Base-by-base conservation (phyloP, 2,329 filamentous ascomycete genomes). In the Stemphylium beticola region DNA sequence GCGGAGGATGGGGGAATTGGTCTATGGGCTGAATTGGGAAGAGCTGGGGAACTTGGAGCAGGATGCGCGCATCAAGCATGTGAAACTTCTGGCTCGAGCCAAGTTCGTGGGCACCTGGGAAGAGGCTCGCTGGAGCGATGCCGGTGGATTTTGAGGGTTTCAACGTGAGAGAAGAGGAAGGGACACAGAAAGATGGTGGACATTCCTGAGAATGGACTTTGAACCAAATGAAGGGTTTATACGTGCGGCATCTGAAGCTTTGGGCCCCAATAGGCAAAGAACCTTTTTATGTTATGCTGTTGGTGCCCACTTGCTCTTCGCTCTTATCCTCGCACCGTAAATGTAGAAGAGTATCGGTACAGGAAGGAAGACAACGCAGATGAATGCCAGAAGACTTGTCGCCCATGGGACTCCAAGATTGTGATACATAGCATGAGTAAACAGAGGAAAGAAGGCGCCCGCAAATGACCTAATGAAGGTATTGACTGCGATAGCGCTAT, bases 391-490 rank as follows among this genome's bases (percentile, higher is more conserved):
- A 18, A 75, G 38, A 49, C 62, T 70, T 1, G 63, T 69, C 2
- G 74, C 74, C 72, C 73, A 76, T 3, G 66, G 55, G 7, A 75
- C 72, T 1, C 71, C 74, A 1, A 76, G 55, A 1, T 62, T 72
- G 2, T 63, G 60, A 32, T 74, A 76, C 78, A 91, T 78, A 36
- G 74, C 72, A 8, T 65, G 72, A 2, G 80, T 78, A 52, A 83
- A 82, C 1, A 83, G 68, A 1, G 82, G 81, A 43, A 83, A 82
- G 26, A 76, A 78, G 0, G 79, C 81, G 0, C 80, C 82, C 49
- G 82, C 80, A 0, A 77, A 61, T 14, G 76, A 80, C 11, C 82
- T 72, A 12, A 83, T 64, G 50, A 83, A 82, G 0, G 81, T 82
- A 64, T 81, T 82, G 0, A 80, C 77, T 0, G 79, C 79, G 24